Base-by-base conservation (phyloP, 129 eudicot species). In the Artemisia annua region DNA sequence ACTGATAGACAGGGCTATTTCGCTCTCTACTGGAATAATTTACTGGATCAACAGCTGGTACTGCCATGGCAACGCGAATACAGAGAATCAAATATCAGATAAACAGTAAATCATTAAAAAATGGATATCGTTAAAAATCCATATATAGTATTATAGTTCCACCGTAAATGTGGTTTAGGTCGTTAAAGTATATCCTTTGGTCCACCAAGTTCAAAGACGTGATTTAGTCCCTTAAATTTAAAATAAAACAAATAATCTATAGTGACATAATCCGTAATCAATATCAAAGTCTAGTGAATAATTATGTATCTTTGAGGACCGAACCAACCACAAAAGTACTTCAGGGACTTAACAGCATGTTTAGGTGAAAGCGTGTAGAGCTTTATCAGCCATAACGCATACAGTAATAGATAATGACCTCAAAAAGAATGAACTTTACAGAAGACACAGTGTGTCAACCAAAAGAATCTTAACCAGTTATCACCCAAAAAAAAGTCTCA, bases 21-120 rank as follows among this genome's bases (percentile, higher is more conserved):
- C 67, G 88, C 58, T 86, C 95, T 61, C 66, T 83, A 63, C 86
- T 89, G 16, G 92, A 84, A 86, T 85, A 90, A 77, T 84, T 89
- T 79, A 85, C 87, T 2, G 86, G 92, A 66, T 87, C 96, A 72
- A 69, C 81, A 61, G 73, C 80, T 70, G 92, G 87, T 20, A 86
- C 98, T 87, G 91, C 63, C 56, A 49, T 73, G 46, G 46, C 46
- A 39, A 39, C 48, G 69, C 78, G 7, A 72, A 53, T 7, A 71
- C 15, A 26, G 12, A 15, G 69, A n/a, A 63, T 26, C 48, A 78
- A 59, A 75, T 17, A 75, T 51, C 73, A 66, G 66, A 63, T 44
- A 51, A 17, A 65, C 17, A 44, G 18, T 30, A 4, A 30, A 30
- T 28, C 5, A 30, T 28, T 28, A 28, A 28, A 4, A 28, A 28